Base-by-base conservation (phyloP, 495 filamentous ascomycete species). In the Massariosphaeria phaeospora region DNA sequence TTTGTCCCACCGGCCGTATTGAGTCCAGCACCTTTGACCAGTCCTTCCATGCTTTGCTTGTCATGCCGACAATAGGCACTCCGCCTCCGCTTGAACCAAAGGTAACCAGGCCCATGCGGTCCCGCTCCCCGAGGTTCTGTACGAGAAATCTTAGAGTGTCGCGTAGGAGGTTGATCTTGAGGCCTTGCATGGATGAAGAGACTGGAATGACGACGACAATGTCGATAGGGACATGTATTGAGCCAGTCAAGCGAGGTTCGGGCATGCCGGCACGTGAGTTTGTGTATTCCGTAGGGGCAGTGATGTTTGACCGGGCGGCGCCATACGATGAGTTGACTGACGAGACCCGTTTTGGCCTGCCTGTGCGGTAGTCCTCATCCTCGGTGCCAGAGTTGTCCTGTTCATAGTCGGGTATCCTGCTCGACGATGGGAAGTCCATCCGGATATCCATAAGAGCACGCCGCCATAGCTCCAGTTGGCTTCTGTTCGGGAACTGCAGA, bases 181-280 rank as follows among this genome's bases (percentile, higher is more conserved):
- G 78, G 5, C 94, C 93, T 70, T 96, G 93, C 93, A 97, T 99
- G 0, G 93, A 99, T 5, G 94, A 95, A 9, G 93, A 96, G 10
- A 97, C 89, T 0, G 93, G 93, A 41, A 99, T 93, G 29, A 99
- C 93, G 7, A 97, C 88, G 2, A 99, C 91, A 35, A 99, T 82
- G 66, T 99, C 93, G 29, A 97, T 78, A 13, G 93, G 94, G 35
- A 97, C 89, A 67, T 97, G 93, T 50, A 95, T 67, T 0, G 87
- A 80, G 3, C 78, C 72, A 10, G 77, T 72, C 13, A 86, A 63
- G 30, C 75, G 66, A n/a, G 73, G 67, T 42, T 80, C 78, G 3
- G 73, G 72, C 24, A 57, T 57, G 18, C 68, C 71, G 27, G 48
- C 64, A 38, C 71, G 73, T 13, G 84, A 78, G 59, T 73, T 82